Conservation (phyloP, 2,329 filamentous ascomycete species). For the Penicillium corylophilum region DNA sequence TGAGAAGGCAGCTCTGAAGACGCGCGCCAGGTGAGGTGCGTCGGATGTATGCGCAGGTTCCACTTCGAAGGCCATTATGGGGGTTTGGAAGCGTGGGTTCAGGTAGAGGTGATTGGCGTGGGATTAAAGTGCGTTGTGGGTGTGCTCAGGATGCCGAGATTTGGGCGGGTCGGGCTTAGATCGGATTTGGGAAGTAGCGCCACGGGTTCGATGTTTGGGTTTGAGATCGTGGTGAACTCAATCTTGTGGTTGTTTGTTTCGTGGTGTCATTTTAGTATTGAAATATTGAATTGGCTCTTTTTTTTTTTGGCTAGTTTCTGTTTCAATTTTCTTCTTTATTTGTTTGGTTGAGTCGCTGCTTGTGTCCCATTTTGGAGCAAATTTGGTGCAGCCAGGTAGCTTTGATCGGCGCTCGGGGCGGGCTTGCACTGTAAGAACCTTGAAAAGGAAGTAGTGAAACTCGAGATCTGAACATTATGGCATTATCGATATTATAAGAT, state of each 20-base stretch:
- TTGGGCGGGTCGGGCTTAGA: background rate
- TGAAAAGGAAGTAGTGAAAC: too few species aligned
- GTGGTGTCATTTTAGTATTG: too few species aligned
- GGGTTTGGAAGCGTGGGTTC: background rate
- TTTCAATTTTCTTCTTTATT: background rate
- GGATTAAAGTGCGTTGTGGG: background rate
- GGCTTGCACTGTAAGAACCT: background rate
- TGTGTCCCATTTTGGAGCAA: background rate
- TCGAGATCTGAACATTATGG: too few species aligned
- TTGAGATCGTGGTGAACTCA: background rate
- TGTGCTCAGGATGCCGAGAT: background rate
- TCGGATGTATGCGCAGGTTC: slow-evolving; percentile 16
- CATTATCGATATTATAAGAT: background rate
- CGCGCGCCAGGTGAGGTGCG: slow-evolving; percentile 13
- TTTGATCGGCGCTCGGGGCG: background rate
- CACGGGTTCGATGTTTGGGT: background rate
- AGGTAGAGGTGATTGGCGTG: background rate
- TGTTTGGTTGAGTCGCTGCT: background rate
- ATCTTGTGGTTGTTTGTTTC: background rate
- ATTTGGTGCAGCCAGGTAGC: background rate
- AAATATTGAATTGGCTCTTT: background rate
- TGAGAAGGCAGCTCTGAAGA: slow-evolving; percentile 27
- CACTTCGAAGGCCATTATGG: slow-evolving; percentile 19
- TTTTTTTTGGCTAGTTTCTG: background rate
- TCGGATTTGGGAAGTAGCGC: too few species aligned